Base-by-base conservation (phyloP, 225 moss, liverwort and hornwort genomes). In the Polytrichum commune region DNA sequence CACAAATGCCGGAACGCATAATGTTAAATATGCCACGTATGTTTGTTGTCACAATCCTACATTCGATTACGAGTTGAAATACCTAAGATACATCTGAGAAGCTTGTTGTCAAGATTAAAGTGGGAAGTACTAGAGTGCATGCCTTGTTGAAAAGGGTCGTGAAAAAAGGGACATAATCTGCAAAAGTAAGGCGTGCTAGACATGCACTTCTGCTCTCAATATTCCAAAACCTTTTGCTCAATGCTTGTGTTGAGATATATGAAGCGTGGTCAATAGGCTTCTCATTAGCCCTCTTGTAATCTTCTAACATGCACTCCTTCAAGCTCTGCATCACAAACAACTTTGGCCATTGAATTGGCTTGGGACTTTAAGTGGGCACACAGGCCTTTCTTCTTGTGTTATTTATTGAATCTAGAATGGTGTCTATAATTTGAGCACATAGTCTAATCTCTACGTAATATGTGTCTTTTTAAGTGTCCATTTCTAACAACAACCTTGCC, bases 171-270 rank as follows among this genome's bases (percentile, higher is more conserved):
- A 70, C 55, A 55, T 90, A 87, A 76, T 93, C 92, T 62, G 73
- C 64, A 53, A 83, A 69, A 25, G 78, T 75, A 27, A 93, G 76
- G 46, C 66, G 74, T 29, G 70, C 71, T 20, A 93, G 80, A 75
- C 81, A 87, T 62, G 71, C 73, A 18, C 70, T 75, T 73, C 86
- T 90, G 32, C 86, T 84, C 57, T 90, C 88, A 28, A 83, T 84
- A 53, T 87, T 77, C 90, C 92, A 96, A 69, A 93, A 93, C 66
- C 89, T 76, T 77, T 76, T 71, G 60, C 84, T 89, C 67, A 96
- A 69, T 8, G 90, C 63, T 74, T 92, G 84, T 19, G 64, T 76
- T 27, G 79, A 68, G 64, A 96, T 75, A 71, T 93, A 93, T 1
- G 77, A 66, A 61, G 89, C 87, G 67, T 96, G 96, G 19, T 80